Base-by-base conservation (phyloP, 306 rosid genomes). In the Gastrolobium villosum region DNA sequence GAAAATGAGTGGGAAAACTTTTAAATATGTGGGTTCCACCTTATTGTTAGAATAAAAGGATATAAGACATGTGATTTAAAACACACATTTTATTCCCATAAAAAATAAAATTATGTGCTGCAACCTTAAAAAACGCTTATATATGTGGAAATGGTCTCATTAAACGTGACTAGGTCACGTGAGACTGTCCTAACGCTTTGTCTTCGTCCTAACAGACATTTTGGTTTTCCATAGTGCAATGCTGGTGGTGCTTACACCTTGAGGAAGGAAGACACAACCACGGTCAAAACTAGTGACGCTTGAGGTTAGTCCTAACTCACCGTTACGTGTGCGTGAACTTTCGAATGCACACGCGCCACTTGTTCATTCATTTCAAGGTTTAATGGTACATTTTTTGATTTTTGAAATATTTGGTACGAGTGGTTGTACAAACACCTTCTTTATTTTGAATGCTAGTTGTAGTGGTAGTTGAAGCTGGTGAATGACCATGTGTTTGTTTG, bases 381-480 rank as follows among this genome's bases (percentile, higher is more conserved):
- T 76, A 28, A 20, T 64, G 54, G 40, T 81, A 6, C 82, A 75
- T 65, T 77, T 65, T 77, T 15, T 20, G 26, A 20, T 56, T 87
- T 78, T 81, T 80, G 55, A 59, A 4, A 8, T 40, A 8, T 89
- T 91, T 84, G 81, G 91, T 88, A 75, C 9, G 70, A 84, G 89
- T 89, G 61, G 96, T 88, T 87, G 82, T 78, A 40, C 86, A 82
- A 79, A 79, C 72, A 59, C 45, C 15, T 41, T 43, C 70, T 77
- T 26, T 34, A 70, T 26, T 34, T 67, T 78, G 65, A 54, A 40
- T 76, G 28, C 70, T 62, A 30, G 78, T 53, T 43, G 11, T 67
- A 43, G 69, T 64, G 35, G 85, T 76, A 43, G 89, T 79, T 92
- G 85, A 87, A 84, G 88, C 81, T 75, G 84, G 64, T 73, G 63